Evolutionary conservation across 2,329 filamentous ascomycete genomes (phyloP).

Genomic region (Pyrenophora tritici-repentis): DNA sequence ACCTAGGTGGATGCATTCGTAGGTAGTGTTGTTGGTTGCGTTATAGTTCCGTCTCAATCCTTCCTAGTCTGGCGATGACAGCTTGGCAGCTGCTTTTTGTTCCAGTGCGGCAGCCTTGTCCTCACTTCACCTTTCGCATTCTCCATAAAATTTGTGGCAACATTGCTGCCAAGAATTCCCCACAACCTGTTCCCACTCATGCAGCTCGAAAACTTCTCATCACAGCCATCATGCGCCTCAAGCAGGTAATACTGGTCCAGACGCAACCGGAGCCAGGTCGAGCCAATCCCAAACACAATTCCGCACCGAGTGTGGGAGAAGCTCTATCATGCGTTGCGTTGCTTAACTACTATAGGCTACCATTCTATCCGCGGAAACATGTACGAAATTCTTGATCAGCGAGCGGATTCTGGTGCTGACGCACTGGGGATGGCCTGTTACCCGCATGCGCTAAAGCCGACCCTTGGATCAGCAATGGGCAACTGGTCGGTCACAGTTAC

Average conservation of each 20-base stretch:
- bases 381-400: too few species aligned
- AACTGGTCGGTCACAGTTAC: too few species aligned
- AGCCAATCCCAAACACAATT: not conserved
- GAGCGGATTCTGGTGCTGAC: not conserved
- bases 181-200: not conserved
- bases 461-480: not conserved
- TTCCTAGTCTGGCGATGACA: not conserved
- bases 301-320: too few species aligned
- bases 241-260: not conserved
- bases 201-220: not conserved
- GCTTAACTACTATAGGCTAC: not conserved
- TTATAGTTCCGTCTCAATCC: not conserved
- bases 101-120: not conserved
- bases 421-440: not conserved
- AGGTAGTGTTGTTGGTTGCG: too few species aligned
- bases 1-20: too few species aligned
- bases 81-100: conserved; percentile 2
- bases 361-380: not conserved
- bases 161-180: not conserved
- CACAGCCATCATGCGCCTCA: not conserved
- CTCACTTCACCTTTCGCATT: not conserved
- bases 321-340: too few species aligned
- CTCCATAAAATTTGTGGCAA: not conserved
- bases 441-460: not conserved
- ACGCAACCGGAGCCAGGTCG: not conserved